Conservation (phyloP, 164 flowering plant genomes). For the Sedum album region DNA sequence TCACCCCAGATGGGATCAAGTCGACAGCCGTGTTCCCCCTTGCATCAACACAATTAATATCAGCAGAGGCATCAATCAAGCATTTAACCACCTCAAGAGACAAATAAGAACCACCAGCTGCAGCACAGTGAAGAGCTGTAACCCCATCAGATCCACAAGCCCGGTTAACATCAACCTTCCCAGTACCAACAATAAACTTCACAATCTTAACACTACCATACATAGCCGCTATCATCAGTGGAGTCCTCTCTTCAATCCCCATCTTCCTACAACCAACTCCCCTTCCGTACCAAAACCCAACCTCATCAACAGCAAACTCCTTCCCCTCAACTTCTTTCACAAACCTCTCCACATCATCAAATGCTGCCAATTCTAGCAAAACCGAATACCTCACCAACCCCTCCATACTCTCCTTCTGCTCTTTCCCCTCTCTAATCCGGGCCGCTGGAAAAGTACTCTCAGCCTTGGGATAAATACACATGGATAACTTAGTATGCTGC, state of each 20-base stretch:
- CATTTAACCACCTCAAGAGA: conserved; percentile 43
- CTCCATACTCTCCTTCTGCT: conserved; percentile 16
- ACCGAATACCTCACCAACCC: conserved; percentile 19
- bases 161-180: conserved; percentile 46
- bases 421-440: conserved; percentile 32
- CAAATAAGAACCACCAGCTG: conserved; percentile 57
- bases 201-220: conserved; percentile 60
- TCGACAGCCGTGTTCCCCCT: conserved; percentile 51
- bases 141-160: conserved; percentile 57
- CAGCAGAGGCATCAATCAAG: conserved; percentile 57
- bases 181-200: conserved; percentile 38
- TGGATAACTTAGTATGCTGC: background rate
- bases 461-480: conserved; percentile 37
- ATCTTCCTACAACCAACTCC: conserved; percentile 57
- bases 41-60: conserved; percentile 34
- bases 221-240: conserved; percentile 69
- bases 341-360: conserved; percentile 50
- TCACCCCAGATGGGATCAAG: conserved; percentile 28
- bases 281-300: conserved; percentile 70
- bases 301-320: conserved; percentile 41
- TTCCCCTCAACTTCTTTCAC: conserved; percentile 37
- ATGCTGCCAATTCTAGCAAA: conserved; percentile 75
- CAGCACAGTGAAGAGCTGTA: conserved; percentile 91
- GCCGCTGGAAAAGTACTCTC: conserved; percentile 16
- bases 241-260: conserved; percentile 73